Percentiles rank a stretch among this genome's conserved stretches.
These are phyloP conservation scores for Lentinula edodes DNA, from an alignment of 768 basidiomycete species.

Conservation along the genomic window DNA sequence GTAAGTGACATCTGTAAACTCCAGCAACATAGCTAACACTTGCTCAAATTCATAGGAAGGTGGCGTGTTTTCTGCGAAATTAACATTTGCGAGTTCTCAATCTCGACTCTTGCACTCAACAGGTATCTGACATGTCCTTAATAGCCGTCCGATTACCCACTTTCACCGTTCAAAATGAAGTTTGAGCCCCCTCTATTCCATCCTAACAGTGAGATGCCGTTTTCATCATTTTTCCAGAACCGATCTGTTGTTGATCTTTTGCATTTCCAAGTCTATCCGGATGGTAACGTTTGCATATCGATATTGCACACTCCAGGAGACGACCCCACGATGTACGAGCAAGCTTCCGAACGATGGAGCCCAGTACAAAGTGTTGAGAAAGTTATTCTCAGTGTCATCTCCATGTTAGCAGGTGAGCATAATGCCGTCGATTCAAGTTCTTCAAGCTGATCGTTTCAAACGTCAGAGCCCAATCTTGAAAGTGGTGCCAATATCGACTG, in stretches of 20 bases:
- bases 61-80: slow-evolving; percentile 86
- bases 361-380: slow-evolving; percentile 99
- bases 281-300: slow-evolving; percentile 97
- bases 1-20: slow-evolving; percentile 30
- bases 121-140: neutral
- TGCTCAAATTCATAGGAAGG: slow-evolving; percentile 60
- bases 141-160: slow-evolving; percentile 88
- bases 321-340: slow-evolving; percentile 90
- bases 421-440: no score
- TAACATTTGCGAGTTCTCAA: slow-evolving; percentile 74
- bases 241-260: slow-evolving; percentile 10
- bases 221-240: slow-evolving; percentile 10
- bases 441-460: no score
- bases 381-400: slow-evolving; percentile 92
- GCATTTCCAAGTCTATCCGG: slow-evolving; percentile 76
- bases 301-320: slow-evolving; percentile 94
- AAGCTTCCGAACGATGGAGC: slow-evolving; percentile 94
- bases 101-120: neutral
- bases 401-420: slow-evolving; percentile 86
- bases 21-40: neutral
- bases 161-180: slow-evolving; percentile 99
- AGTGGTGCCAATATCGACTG: slow-evolving; percentile 97
- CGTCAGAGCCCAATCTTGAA: slow-evolving; percentile 89
- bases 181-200: slow-evolving; percentile 97
- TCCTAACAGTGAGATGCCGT: slow-evolving; percentile 79